These are phyloP conservation scores for Salix purpurea DNA, from an alignment of 345 rosid species.

Conservation along the genomic window DNA sequence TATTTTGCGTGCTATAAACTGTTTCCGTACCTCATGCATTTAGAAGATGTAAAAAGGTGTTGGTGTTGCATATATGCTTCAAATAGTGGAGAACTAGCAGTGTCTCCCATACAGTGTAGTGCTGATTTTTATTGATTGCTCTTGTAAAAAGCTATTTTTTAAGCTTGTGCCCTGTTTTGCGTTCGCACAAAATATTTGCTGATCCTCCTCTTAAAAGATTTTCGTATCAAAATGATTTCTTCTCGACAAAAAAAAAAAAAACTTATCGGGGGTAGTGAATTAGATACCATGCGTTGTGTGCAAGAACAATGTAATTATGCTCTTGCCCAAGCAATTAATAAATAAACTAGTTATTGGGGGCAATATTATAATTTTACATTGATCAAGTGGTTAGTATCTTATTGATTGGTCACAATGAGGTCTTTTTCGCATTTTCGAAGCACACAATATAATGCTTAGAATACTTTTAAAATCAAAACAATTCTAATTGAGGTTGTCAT, in stretches of 20 bases:
- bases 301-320: no score
- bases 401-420: no score
- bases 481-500: no score
- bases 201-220: neutral
- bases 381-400: no score
- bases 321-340: no score
- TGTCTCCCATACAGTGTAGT: neutral
- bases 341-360: no score
- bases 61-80: neutral
- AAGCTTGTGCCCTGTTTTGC: neutral
- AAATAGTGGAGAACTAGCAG: neutral
- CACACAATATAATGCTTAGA: no score
- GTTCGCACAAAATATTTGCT: neutral
- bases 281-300: no score
- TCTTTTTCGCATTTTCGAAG: no score
- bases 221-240: neutral
- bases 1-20: neutral
- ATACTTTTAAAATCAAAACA: no score
- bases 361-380: no score
- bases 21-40: neutral
- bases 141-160: neutral
- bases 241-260: neutral
- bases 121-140: neutral
- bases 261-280: no score
- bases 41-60: neutral